A percentile compares a stretch with the other conserved stretches of the same genome.
Conservation (phyloP, 306 rosid genomes). For the Canavalia gladiata region DNA sequence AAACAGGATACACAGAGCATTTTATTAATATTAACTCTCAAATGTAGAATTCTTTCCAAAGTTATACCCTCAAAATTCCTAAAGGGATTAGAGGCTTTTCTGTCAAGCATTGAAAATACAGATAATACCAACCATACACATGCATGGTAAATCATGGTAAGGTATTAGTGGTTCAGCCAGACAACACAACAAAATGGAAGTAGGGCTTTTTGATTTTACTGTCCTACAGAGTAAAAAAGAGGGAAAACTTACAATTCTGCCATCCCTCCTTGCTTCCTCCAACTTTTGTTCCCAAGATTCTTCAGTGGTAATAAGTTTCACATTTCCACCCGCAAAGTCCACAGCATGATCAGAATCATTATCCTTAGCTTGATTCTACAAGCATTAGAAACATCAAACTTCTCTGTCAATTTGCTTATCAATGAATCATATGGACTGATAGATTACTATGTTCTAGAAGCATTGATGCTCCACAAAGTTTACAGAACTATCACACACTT, state of each 20-base stretch:
- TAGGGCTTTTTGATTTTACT: slow-evolving; percentile 20
- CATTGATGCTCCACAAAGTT: slow-evolving; percentile 29
- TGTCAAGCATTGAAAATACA: background rate
- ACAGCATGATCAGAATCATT: slow-evolving; percentile 67
- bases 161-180: slow-evolving; percentile 34
- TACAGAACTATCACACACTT: slow-evolving; percentile 29
- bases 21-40: slow-evolving; percentile 29
- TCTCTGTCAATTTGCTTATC: slow-evolving; percentile 38
- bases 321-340: slow-evolving; percentile 78
- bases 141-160: slow-evolving; percentile 3
- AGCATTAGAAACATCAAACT: slow-evolving; percentile 50
- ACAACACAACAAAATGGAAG: slow-evolving; percentile 27
- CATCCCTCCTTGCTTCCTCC: slow-evolving; percentile 88
- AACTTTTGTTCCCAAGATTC: slow-evolving; percentile 89
- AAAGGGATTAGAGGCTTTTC: slow-evolving; percentile 1
- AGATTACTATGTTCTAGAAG: slow-evolving; percentile 32
- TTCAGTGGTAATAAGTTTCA: slow-evolving; percentile 73
- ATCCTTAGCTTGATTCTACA: slow-evolving; percentile 58
- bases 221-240: slow-evolving; percentile 8
- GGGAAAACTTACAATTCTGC: slow-evolving; percentile 72
- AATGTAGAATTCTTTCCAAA: slow-evolving; percentile 19
- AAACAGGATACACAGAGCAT: background rate
- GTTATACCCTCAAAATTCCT: slow-evolving; percentile 18
- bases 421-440: slow-evolving; percentile 14
- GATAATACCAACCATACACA: slow-evolving; percentile 23